phyloP scores from a whole-genome alignment of 345 rosid species.

The Boechera divaricarpa region DNA sequence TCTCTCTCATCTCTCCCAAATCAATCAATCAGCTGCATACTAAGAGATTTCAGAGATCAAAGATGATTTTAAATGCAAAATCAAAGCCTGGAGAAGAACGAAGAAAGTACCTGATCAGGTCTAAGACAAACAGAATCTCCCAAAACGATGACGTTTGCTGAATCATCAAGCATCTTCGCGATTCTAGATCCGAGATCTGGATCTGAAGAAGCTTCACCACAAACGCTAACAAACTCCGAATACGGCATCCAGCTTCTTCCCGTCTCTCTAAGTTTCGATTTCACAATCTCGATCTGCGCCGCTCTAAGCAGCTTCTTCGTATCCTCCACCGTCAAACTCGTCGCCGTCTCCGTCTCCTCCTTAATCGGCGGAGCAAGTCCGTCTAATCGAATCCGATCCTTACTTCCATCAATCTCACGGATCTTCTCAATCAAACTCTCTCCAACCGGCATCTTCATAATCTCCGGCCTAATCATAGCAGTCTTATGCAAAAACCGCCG shows the following conservation, averaged over 20 bases:
- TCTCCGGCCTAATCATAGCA: slow-evolving; percentile 43
- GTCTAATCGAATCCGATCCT: slow-evolving; percentile 67
- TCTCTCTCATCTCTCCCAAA: slow-evolving; percentile 40
- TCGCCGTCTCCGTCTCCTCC: slow-evolving; percentile 28
- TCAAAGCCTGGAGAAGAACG: not conserved
- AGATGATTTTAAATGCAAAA: not conserved
- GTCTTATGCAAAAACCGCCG: slow-evolving; percentile 63
- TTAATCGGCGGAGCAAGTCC: slow-evolving; percentile 45
- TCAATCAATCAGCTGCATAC: slow-evolving; percentile 44
- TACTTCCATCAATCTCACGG: slow-evolving; percentile 55
- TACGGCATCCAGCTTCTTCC: slow-evolving; percentile 64
- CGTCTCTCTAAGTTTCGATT: slow-evolving; percentile 64
- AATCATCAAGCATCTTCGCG: slow-evolving; percentile 76
- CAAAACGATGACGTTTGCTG: slow-evolving; percentile 77
- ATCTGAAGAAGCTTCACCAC: slow-evolving; percentile 72
- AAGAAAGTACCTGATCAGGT: slow-evolving; percentile 79
- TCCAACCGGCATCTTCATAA: slow-evolving; percentile 50
- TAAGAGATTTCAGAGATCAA: slow-evolving; percentile 11
- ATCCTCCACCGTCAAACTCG: slow-evolving; percentile 60
- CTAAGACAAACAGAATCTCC: slow-evolving; percentile 70
- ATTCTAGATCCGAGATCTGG: slow-evolving; percentile 56
- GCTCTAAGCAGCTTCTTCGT: slow-evolving; percentile 79
- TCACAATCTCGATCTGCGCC: slow-evolving; percentile 74
- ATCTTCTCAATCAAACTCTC: slow-evolving; percentile 64
- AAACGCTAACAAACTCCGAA: slow-evolving; percentile 65